Evolutionary conservation across 83 land plant species (phyloP), one percentile per base, ranked within the genome.

Genomic region (Diphasiastrum complanatum): DNA sequence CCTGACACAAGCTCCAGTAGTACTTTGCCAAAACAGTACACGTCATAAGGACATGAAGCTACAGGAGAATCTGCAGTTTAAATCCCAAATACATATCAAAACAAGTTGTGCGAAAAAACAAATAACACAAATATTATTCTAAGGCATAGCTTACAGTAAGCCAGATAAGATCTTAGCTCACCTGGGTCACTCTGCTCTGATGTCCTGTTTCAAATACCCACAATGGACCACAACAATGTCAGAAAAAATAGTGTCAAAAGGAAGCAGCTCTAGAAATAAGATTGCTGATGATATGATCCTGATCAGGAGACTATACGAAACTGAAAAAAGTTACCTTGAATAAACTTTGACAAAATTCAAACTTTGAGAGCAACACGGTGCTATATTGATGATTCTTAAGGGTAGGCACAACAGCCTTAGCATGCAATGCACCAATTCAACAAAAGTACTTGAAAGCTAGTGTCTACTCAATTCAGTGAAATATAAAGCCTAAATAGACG

Each of bases 171-270:
- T 10, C 69, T 63, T 56, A 32, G 62, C 73, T 34, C 60, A 70
- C 91, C 84, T 45, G 81, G 37, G 66, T 55, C 32, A n/a, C 76
- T 40, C 56, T 71, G 83, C n/a, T 83, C 83, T 33, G 60, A 56
- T 32, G 60, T 56, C 60, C 60, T 56, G 60, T 12, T 61, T 10
- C 26, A 16, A 8, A 40, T 40, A 40, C 16, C 16, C 16, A 40
- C 16, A 40, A 40, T 40, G 16, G 16, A 40, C 16, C 16, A 40
- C 16, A 40, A 40, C 16, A 40, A 8, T 40, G 16, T 40, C 8
- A 8, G 8, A 16, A 40, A 8, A 40, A 16, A 16, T 8, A 40
- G 16, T 40, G 12, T 8, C 8, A 40, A n/a, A n/a, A n/a, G n/a
- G n/a, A n/a, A n/a, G n/a, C n/a, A n/a, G n/a, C n/a, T n/a, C n/a